phyloP scores from a whole-genome alignment of 225 moss, liverwort and hornwort genomes.

The Anthoceros angustus region DNA sequence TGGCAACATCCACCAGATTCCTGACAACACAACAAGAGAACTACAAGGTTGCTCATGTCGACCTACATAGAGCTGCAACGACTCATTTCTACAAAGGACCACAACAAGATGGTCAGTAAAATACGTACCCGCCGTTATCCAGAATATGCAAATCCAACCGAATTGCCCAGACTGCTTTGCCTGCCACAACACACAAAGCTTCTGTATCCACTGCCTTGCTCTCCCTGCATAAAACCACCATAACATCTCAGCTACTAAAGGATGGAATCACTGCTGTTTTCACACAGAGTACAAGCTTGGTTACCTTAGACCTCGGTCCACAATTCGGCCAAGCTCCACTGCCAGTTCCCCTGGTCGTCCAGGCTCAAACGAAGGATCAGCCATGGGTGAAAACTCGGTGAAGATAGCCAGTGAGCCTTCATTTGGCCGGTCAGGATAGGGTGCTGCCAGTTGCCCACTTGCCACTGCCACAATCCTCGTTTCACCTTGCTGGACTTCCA shows the following conservation, averaged over 20 bases:
- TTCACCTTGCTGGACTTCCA: conserved; percentile 59
- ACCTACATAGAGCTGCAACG: too few relatives aligned
- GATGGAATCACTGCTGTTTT: background rate
- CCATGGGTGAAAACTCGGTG: conserved; percentile 78
- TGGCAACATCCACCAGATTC: conserved; percentile 83
- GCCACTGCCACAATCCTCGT: conserved; percentile 59
- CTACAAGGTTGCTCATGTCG: too few relatives aligned
- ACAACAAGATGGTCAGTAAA: background rate
- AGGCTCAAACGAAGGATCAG: conserved; percentile 58
- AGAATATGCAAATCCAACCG: conserved; percentile 68
- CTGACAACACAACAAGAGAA: conserved; percentile 19
- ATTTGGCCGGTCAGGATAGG: conserved; percentile 60
- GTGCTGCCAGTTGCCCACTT: conserved; percentile 52
- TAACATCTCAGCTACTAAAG: background rate
- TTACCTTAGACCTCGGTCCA: conserved; percentile 70
- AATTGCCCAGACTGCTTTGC: conserved; percentile 63
- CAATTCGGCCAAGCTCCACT: conserved; percentile 64
- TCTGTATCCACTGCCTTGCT: conserved; percentile 89
- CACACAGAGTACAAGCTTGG: background rate
- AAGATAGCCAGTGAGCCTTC: conserved; percentile 63
- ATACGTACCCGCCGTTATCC: conserved; percentile 66
- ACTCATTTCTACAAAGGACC: too few relatives aligned
- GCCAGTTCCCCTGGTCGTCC: conserved; percentile 71
- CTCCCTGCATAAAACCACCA: conserved; percentile 26
- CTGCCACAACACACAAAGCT: conserved; percentile 69